Evolutionary conservation across 2,329 filamentous ascomycete species (phyloP), one percentile per base, ranked within the genome.

Genomic region (Ceratocystis cacaofunesta): DNA sequence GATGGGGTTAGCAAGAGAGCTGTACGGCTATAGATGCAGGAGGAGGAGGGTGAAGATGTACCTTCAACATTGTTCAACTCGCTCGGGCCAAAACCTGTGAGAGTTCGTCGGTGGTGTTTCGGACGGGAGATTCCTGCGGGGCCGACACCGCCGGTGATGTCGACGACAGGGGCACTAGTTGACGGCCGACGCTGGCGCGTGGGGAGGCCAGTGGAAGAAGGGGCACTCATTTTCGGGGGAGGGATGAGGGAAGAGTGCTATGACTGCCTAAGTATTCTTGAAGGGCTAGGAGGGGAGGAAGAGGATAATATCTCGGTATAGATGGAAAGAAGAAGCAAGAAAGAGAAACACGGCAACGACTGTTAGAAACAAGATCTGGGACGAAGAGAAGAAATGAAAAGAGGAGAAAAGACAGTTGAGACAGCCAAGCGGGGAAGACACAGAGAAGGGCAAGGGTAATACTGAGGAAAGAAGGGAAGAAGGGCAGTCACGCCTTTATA

Each of bases 51-150:
- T 15, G 3, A 6, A 8, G 41, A 30, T 77, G 78, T 85, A 79
- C 91, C 90, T 78, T 97, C 92, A 61, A 97, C 90, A 71, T 78
- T 87, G 80, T 96, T 96, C 79, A 96, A 96, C 74, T 99, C 94
- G 44, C 84, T 80, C 32, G 91, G 83, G 43, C 91, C 92, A 73
- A 97, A 94, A 7, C 94, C 94, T 8, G 94, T 99, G 70, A 89
- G 89, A n/a, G 92, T 97, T 70, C 94, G 85, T 81, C 90, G 96
- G 79, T 99, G 94, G 30, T 64, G 63, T 79, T 97, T 99, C 58
- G 94, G 94, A 68, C 94, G 83, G 30, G 83, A 85, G 77, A 88
- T 86, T 74, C 95, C 92, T 52, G 86, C 87, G 50, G 91, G 90
- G n/a, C 88, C 88, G 66, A 96, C 85, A 19, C 89, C 87, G 69